These are phyloP conservation scores for Venturia nashicola DNA, from an alignment of 2,329 filamentous ascomycete species.

Conservation along the genomic window DNA sequence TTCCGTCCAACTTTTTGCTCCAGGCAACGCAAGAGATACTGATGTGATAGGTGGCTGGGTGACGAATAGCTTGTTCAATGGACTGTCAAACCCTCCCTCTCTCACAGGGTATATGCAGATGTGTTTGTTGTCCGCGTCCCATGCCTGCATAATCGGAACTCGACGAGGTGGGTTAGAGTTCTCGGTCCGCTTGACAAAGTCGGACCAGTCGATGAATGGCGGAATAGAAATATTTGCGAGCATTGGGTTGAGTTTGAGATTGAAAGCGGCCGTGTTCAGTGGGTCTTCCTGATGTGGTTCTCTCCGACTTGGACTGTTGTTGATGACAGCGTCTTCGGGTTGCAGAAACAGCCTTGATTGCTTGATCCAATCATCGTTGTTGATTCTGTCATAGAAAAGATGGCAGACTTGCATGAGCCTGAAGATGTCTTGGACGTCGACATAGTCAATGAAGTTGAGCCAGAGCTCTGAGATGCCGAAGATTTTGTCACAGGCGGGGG, in stretches of 20 bases:
- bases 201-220: background rate
- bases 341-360: background rate
- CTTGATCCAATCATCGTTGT: background rate
- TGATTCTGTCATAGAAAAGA: background rate
- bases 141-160: background rate
- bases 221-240: background rate
- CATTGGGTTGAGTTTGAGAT: background rate
- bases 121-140: background rate
- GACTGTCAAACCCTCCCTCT: background rate
- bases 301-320: background rate
- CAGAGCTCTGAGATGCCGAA: background rate
- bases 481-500: background rate
- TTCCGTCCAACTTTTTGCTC: background rate
- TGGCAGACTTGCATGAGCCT: background rate
- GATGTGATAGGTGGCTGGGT: background rate
- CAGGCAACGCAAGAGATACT: background rate
- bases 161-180: background rate
- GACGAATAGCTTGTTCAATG: background rate
- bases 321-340: background rate
- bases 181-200: background rate
- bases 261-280: background rate
- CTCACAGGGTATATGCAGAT: background rate
- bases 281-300: background rate
- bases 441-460: background rate
- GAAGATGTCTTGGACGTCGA: background rate